These are phyloP conservation scores for Russula olivacea DNA, from an alignment of 768 basidiomycete species.

Conservation along the genomic window DNA sequence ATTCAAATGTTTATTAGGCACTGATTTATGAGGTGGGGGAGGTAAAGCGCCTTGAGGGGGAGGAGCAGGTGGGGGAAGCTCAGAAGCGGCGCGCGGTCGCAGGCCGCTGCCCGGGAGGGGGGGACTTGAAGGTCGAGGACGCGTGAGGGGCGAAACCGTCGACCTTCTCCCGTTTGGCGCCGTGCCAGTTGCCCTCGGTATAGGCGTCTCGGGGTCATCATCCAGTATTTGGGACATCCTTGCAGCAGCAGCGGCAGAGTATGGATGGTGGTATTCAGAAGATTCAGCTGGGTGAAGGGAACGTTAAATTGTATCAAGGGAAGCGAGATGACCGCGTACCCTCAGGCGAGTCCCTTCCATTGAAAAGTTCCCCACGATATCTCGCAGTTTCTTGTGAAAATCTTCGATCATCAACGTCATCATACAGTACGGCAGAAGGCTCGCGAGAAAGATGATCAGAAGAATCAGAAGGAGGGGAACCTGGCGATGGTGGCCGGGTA, in stretches of 20 bases:
- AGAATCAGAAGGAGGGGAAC: constrained; percentile 47
- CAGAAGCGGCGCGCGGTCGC: constrained; percentile 51
- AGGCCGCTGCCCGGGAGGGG: constrained; percentile 20
- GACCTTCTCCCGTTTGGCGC: constrained; percentile 14
- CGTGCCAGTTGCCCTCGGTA: constrained; percentile 2
- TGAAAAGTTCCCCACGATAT: constrained; percentile 25
- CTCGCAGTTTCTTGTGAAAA: constrained; percentile 25
- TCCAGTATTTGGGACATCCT: constrained; percentile 11
- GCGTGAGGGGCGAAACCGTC: constrained; percentile 26
- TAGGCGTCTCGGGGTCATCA: constrained; percentile 20
- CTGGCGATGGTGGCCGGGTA: constrained; percentile 46
- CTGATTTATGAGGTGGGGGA: constrained; percentile 43
- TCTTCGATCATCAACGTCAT: constrained; percentile 21
- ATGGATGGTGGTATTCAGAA: constrained; percentile 26
- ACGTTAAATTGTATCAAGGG: not conserved
- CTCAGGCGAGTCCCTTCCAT: constrained; percentile 6
- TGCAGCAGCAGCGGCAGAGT: constrained; percentile 24
- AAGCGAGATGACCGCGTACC: constrained; percentile 4
- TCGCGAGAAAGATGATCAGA: constrained; percentile 37
- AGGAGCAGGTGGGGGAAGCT: constrained; percentile 58
- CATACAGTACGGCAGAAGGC: constrained; percentile 29
- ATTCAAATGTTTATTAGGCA: constrained; percentile 34
- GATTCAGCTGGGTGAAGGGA: constrained; percentile 1
- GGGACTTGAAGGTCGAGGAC: constrained; percentile 26
- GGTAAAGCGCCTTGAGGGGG: constrained; percentile 58